A percentile compares a stretch with the other conserved stretches of the same genome.
phyloP scores from a whole-genome alignment of 2,329 filamentous ascomycete species.

The Xylariaceae sp. region DNA sequence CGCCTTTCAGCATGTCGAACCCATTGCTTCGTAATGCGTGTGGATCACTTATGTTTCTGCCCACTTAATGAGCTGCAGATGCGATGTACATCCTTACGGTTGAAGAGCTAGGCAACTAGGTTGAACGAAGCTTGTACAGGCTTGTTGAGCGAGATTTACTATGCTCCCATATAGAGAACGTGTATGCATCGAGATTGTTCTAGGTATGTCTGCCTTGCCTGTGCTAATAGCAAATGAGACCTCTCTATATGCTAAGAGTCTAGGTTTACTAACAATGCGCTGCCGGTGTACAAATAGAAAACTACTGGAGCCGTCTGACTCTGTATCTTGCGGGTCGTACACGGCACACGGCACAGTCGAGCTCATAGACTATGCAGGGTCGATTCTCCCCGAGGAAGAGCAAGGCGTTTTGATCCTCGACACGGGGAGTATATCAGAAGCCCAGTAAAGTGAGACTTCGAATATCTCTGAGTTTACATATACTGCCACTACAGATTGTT shows the following conservation, averaged over 20 bases:
- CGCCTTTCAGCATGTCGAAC: slow-evolving; percentile 9
- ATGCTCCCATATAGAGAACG: slow-evolving; percentile 8
- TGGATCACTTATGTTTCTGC: slow-evolving; percentile 11
- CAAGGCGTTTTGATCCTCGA: not conserved
- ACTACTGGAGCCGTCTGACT: not conserved
- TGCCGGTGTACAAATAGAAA: not conserved
- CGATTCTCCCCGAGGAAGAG: not conserved
- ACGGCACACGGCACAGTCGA: not conserved
- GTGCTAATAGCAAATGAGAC: too few relatives aligned
- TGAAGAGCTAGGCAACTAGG: slow-evolving; percentile 8
- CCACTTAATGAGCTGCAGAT: slow-evolving; percentile 16
- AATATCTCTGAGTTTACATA: not conserved
- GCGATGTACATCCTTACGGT: slow-evolving; percentile 6
- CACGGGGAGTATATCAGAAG: not conserved
- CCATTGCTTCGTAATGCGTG: slow-evolving; percentile 13
- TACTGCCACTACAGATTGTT: not conserved
- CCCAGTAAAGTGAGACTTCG: not conserved
- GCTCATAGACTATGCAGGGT: slow-evolving; percentile 1
- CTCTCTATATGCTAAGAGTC: not conserved
- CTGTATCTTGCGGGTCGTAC: not conserved
- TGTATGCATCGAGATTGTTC: slow-evolving; percentile 9
- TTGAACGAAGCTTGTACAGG: slow-evolving; percentile 9
- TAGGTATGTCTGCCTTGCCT: slow-evolving; percentile 6
- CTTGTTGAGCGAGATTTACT: slow-evolving; percentile 4
- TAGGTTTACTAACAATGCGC: not conserved